These are phyloP conservation scores for Sporothrix dimorphospora DNA, from an alignment of 2,329 filamentous ascomycete genomes.

Conservation along the genomic window DNA sequence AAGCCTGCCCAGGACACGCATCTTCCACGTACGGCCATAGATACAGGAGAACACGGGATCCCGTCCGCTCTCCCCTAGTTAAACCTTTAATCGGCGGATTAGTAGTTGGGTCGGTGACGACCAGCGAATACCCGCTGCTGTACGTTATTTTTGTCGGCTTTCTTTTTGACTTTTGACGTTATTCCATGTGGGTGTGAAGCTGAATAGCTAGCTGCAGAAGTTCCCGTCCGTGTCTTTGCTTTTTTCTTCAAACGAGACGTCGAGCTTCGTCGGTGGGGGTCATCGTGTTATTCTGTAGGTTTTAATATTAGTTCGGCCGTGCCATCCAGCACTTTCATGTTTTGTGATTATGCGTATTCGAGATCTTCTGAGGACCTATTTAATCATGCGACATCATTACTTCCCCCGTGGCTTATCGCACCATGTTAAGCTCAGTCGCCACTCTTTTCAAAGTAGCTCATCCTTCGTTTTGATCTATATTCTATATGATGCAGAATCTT, in stretches of 20 bases:
- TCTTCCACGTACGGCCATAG: conserved; percentile 7
- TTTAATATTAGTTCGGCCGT: neutral
- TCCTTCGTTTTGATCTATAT: neutral
- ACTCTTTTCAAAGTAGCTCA: neutral
- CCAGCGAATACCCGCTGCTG: neutral
- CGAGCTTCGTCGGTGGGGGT: neutral
- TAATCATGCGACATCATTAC: neutral
- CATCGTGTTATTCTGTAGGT: neutral
- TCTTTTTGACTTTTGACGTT: neutral
- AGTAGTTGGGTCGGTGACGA: conserved; percentile 11
- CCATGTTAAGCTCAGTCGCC: neutral
- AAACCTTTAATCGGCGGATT: neutral
- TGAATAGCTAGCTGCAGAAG: neutral
- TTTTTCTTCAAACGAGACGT: neutral
- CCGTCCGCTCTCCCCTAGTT: conserved; percentile 15
- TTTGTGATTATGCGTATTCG: no score
- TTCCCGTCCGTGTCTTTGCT: neutral
- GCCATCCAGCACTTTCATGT: neutral
- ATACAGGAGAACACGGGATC: neutral
- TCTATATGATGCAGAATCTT: neutral
- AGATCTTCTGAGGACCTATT: neutral
- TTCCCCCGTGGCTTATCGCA: neutral
- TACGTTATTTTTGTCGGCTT: neutral
- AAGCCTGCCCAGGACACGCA: neutral
- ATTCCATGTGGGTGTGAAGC: neutral